Percentiles rank a stretch among this genome's conserved stretches.
Evolutionary conservation across 371 early-diverging fungal species (phyloP).

Genomic region (Mycotypha africana): DNA sequence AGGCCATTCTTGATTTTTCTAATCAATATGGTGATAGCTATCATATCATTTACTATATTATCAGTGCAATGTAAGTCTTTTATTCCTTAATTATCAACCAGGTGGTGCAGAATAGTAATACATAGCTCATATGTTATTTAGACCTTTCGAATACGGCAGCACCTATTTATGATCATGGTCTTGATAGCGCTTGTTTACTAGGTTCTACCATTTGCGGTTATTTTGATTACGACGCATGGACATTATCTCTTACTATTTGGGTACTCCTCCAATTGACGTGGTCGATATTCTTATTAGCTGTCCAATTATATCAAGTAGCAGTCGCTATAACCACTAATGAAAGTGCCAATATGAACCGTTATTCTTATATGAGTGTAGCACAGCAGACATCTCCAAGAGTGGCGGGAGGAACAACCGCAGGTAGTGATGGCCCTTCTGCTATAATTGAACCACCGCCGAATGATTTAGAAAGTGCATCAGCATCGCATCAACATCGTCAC

Average conservation of each 20-base stretch:
- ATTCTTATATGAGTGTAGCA: slow-evolving; percentile 43
- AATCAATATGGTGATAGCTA: slow-evolving; percentile 50
- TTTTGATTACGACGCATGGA: slow-evolving; percentile 72
- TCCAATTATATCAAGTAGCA: slow-evolving; percentile 79
- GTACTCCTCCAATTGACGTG: slow-evolving; percentile 70
- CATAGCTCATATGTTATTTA: too few species aligned
- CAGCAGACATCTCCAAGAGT: slow-evolving; percentile 30
- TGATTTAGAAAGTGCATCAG: slow-evolving; percentile 3
- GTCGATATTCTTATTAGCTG: slow-evolving; percentile 68
- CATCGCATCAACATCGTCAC: background rate
- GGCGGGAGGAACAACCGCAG: slow-evolving; percentile 30
- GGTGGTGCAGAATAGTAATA: too few species aligned
- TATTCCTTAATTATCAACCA: background rate
- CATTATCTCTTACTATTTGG: slow-evolving; percentile 68
- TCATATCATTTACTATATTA: slow-evolving; percentile 56
- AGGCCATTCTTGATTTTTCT: slow-evolving; percentile 79
- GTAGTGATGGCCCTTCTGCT: slow-evolving; percentile 31
- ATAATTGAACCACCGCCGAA: too few species aligned
- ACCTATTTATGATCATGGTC: slow-evolving; percentile 20
- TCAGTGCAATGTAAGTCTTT: slow-evolving; percentile 58
- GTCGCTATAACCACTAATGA: slow-evolving; percentile 89
- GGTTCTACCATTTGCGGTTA: slow-evolving; percentile 60
- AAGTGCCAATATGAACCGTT: slow-evolving; percentile 64
- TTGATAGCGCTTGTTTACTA: slow-evolving; percentile 51
- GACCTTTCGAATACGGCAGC: slow-evolving; percentile 18